Conservation (phyloP, 306 rosid species). For the Hippophae rhamnoides region DNA sequence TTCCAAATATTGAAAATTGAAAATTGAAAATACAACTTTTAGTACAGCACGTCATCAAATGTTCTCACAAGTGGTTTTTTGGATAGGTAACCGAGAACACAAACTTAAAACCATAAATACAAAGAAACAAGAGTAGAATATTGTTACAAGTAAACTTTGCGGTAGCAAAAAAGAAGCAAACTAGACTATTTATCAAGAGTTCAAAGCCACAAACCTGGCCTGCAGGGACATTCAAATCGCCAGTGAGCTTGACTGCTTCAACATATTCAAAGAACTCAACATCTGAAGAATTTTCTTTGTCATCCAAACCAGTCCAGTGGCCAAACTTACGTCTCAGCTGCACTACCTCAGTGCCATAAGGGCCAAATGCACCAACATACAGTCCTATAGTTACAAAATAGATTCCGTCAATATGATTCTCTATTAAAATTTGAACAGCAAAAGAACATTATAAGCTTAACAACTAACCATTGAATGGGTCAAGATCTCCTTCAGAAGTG, state of each 20-base stretch:
- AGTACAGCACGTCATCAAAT: background rate
- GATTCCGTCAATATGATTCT: slow-evolving; percentile 15
- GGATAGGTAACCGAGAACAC: background rate
- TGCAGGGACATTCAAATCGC: slow-evolving; percentile 94
- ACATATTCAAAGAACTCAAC: slow-evolving; percentile 89
- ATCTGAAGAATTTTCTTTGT: slow-evolving; percentile 42
- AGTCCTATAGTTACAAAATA: slow-evolving; percentile 44
- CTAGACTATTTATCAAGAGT: slow-evolving; percentile 10
- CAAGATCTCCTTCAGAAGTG: slow-evolving; percentile 57
- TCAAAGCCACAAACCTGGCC: slow-evolving; percentile 62
- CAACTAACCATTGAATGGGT: slow-evolving; percentile 77
- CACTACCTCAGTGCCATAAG: slow-evolving; percentile 86
- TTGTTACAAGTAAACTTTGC: no score
- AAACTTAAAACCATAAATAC: no score
- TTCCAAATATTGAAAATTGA: slow-evolving; percentile 12
- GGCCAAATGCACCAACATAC: slow-evolving; percentile 93
- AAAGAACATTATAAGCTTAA: slow-evolving; percentile 7
- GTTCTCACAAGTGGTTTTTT: no score
- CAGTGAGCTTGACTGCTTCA: slow-evolving; percentile 95
- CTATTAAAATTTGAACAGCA: background rate
- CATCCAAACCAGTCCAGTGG: slow-evolving; percentile 65
- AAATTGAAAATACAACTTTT: slow-evolving; percentile 1
- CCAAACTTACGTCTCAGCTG: slow-evolving; percentile 82
- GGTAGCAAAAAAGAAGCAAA: slow-evolving; percentile 9
- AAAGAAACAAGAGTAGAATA: no score